Percentiles rank a stretch among this genome's conserved stretches.
Conservation (phyloP, 1,139 yeast species). For the Debaryomyces fabryi region DNA sequence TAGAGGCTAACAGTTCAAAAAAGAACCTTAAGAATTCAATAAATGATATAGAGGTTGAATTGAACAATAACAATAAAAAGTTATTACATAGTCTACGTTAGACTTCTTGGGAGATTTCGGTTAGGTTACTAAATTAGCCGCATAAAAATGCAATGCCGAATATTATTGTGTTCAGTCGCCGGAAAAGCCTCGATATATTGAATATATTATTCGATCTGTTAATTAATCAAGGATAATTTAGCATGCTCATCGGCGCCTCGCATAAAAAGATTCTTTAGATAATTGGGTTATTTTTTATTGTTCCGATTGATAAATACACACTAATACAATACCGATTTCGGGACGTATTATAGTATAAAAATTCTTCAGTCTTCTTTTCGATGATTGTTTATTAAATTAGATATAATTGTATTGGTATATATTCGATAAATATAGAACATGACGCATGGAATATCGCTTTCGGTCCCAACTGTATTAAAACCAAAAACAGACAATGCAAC, state of each 20-base stretch:
- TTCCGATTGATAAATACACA: constrained; percentile 3
- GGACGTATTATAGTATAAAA: background rate
- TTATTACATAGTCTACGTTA: constrained; percentile 7
- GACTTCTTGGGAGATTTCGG: background rate
- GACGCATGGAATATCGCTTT: constrained; percentile 4
- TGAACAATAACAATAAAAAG: constrained; percentile 20
- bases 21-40: constrained; percentile 22
- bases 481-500: constrained; percentile 4
- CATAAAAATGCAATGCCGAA: background rate
- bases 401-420: background rate
- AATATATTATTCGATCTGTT: background rate
- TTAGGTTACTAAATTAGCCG: background rate
- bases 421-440: background rate
- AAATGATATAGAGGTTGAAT: constrained; percentile 24
- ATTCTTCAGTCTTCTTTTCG: background rate
- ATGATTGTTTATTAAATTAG: background rate
- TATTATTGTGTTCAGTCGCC: background rate
- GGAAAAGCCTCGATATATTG: background rate
- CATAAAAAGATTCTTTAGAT: constrained; percentile 4
- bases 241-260: background rate
- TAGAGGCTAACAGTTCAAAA: constrained; percentile 29
- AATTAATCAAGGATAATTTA: background rate
- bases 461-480: constrained; percentile 5
- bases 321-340: constrained; percentile 4
- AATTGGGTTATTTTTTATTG: background rate